A percentile compares a stretch with the other conserved stretches of the same genome.
Conservation (phyloP, 2,329 filamentous ascomycete genomes). For the Penicillium janthinellum region DNA sequence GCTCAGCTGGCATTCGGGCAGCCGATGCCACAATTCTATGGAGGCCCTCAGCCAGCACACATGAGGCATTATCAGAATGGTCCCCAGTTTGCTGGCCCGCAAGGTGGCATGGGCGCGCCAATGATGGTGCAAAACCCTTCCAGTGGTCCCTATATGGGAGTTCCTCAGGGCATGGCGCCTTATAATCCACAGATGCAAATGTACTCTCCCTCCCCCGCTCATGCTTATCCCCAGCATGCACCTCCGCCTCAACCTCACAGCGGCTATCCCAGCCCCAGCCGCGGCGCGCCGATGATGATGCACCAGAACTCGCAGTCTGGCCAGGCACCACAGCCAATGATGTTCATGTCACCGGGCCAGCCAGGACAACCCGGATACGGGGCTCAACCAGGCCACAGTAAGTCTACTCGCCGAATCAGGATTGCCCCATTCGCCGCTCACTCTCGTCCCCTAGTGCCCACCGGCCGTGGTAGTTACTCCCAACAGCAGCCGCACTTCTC, state of each 20-base stretch:
- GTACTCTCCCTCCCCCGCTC: slow-evolving; percentile 74
- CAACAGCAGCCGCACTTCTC: slow-evolving; percentile 65
- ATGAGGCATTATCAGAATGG: slow-evolving; percentile 73
- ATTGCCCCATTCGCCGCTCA: slow-evolving; percentile 35
- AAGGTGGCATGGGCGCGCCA: slow-evolving; percentile 70
- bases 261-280: slow-evolving; percentile 85
- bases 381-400: slow-evolving; percentile 67
- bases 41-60: slow-evolving; percentile 69
- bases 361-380: slow-evolving; percentile 50
- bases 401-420: slow-evolving; percentile 47
- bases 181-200: slow-evolving; percentile 75
- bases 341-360: slow-evolving; percentile 75
- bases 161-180: slow-evolving; percentile 70
- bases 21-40: slow-evolving; percentile 70
- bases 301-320: slow-evolving; percentile 93
- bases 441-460: slow-evolving; percentile 56
- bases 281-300: slow-evolving; percentile 88
- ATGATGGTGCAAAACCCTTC: slow-evolving; percentile 82
- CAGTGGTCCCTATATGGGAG: slow-evolving; percentile 69
- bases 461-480: slow-evolving; percentile 61
- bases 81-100: slow-evolving; percentile 71
- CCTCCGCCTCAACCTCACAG: slow-evolving; percentile 59
- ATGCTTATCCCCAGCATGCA: slow-evolving; percentile 63
- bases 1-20: slow-evolving; percentile 72
- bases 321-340: slow-evolving; percentile 67